Evolutionary conservation across 2,329 filamentous ascomycete species (phyloP), one percentile per base, ranked within the genome.

Genomic region (Exophiala aquamarina): DNA sequence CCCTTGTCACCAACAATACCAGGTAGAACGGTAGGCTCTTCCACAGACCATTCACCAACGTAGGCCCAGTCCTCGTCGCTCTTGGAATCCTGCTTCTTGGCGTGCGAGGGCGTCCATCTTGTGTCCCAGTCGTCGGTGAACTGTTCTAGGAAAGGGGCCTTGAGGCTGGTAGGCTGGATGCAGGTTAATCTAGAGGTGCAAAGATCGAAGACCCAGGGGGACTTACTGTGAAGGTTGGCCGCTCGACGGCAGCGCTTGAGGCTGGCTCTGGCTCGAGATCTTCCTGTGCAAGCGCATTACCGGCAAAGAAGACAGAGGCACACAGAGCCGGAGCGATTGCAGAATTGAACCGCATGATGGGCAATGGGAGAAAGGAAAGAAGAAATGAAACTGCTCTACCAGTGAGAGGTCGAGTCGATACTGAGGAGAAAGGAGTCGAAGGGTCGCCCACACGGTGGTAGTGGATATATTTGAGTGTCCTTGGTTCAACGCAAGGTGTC

Each of bases 61-160:
- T 95, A 98, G 46, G 91, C 90, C 93, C 93, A 97, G 67, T 97
- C 92, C 59, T 94, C 89, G 52, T 84, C 83, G 54, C 84, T 83
- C 67, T 79, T 81, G 59, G 85, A 82, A 64, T 87, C 87, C 64
- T 92, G 86, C 83, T 98, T 98, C 83, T 97, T 97, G 60, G 93
- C 93, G 68, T 93, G 86, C 39, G 92, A 97, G 49, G 87, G 82
- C 74, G 92, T 90, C 93, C 93, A 98, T 74, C 91, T 81, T 58
- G 80, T 75, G 60, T 96, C 87, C 92, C 92, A 97, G 73, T 89
- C 91, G 61, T 94, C 87, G 73, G 89, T 95, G 78, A 98, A 98
- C 73, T 98, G 93, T 78, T 98, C 93, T 57, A 97, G 76, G 82
- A 98, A 98, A 52, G 90, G 89, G 60, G 86, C 93, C 76, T 96